Conservation (phyloP, 805 yeast species). For the Candida maesae region DNA sequence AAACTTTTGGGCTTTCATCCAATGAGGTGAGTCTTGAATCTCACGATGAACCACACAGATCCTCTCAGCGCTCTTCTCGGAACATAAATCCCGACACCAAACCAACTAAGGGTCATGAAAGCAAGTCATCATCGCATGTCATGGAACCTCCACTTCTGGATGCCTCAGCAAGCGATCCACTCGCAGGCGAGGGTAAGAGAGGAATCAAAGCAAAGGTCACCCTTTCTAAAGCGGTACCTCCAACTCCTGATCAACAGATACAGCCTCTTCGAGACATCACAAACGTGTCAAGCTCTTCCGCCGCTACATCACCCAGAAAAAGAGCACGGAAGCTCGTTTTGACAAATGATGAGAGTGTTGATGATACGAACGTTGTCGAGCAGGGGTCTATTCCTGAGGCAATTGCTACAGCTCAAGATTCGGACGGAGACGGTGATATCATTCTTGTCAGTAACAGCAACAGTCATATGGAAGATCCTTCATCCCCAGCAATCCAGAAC, state of each 20-base stretch:
- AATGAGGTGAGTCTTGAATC: constrained; percentile 17
- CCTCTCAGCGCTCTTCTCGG: constrained; percentile 5
- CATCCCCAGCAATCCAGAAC: too few relatives aligned
- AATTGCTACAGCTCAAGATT: constrained; percentile 16
- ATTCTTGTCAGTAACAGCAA: constrained; percentile 25
- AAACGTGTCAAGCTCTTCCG: constrained; percentile 6
- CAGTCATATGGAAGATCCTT: too few relatives aligned
- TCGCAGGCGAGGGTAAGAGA: too few relatives aligned
- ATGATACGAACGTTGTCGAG: too few relatives aligned
- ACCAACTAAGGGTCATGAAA: constrained; percentile 1
- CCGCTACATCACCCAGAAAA: constrained; percentile 7
- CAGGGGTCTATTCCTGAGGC: too few relatives aligned
- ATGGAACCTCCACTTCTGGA: constrained; percentile 1
- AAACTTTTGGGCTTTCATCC: constrained; percentile 24
- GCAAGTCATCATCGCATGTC: constrained; percentile 8
- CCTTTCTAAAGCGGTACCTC: too few relatives aligned
- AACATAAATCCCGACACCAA: neutral
- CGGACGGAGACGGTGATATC: constrained; percentile 17
- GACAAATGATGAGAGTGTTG: constrained; percentile 4
- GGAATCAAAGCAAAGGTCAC: too few relatives aligned
- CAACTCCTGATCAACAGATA: too few relatives aligned
- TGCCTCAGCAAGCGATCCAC: neutral
- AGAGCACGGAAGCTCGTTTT: neutral
- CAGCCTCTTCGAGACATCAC: constrained; percentile 16
- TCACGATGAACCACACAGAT: constrained; percentile 15